These are phyloP conservation scores for Pelargonium myrrhifolium DNA, from an alignment of 441 rosid genomes.

Conservation along the genomic window DNA sequence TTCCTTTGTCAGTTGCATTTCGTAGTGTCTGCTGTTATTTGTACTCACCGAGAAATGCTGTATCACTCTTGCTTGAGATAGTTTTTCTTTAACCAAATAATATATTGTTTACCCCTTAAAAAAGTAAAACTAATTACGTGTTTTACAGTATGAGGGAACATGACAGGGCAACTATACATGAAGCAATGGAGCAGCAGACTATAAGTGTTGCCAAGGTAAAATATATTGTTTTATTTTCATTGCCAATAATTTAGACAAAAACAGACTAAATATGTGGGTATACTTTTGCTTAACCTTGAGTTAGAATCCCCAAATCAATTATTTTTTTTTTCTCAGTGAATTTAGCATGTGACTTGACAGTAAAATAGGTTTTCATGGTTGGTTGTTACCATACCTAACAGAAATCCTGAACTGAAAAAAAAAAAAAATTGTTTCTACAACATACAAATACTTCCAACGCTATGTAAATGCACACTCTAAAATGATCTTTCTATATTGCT, in stretches of 20 bases:
- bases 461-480: neutral
- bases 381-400: too few relatives aligned
- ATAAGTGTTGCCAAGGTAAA: conserved; percentile 92
- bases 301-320: too few relatives aligned
- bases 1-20: neutral
- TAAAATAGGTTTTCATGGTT: too few relatives aligned
- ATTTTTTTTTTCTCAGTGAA: too few relatives aligned
- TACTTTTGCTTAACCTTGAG: neutral
- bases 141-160: conserved; percentile 84
- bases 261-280: neutral
- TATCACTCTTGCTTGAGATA: neutral
- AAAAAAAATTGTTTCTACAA: too few relatives aligned
- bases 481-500: neutral
- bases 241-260: neutral
- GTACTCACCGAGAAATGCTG: neutral
- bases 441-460: neutral
- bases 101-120: neutral
- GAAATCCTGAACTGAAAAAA: neutral
- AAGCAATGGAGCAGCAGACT: conserved; percentile 99
- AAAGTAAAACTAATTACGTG: neutral
- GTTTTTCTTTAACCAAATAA: neutral
- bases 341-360: too few relatives aligned
- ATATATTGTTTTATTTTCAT: conserved; percentile 1
- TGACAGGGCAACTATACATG: conserved; percentile 96
- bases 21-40: neutral